Evolutionary conservation across 2,329 filamentous ascomycete species (phyloP).

Genomic region (Raffaelea ambrosiae): DNA sequence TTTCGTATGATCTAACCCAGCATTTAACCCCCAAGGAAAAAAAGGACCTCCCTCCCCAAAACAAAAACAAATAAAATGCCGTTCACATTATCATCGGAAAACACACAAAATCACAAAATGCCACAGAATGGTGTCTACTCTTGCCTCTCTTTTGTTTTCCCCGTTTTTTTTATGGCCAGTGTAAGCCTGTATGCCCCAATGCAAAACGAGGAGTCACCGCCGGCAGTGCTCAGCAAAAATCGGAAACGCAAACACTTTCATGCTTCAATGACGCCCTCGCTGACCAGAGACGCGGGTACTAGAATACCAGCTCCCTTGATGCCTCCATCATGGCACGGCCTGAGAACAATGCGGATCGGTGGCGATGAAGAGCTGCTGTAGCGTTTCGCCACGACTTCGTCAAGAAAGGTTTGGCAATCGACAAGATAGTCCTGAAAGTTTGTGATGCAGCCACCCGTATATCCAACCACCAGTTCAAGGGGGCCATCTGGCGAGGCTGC

Average conservation of each 20-base stretch:
- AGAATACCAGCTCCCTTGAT: slow-evolving; percentile 54
- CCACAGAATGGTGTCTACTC: too few species aligned
- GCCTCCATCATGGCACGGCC: slow-evolving; percentile 52
- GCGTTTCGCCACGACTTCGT: slow-evolving; percentile 38
- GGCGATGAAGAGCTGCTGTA: slow-evolving; percentile 20
- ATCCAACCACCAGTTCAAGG: slow-evolving; percentile 63
- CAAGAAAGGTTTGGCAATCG: slow-evolving; percentile 62
- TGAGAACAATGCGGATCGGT: slow-evolving; percentile 37
- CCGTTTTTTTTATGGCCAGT: too few species aligned
- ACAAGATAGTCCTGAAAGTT: slow-evolving; percentile 66
- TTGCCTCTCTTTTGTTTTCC: too few species aligned
- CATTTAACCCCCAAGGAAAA: too few species aligned
- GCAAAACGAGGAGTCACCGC: too few species aligned
- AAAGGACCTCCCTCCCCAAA: too few species aligned
- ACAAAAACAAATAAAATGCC: too few species aligned
- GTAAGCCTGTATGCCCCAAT: too few species aligned
- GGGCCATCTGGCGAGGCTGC: slow-evolving; percentile 3
- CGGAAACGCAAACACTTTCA: not conserved
- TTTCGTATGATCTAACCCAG: too few species aligned
- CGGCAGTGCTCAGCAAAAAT: too few species aligned
- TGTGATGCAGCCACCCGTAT: slow-evolving; percentile 73
- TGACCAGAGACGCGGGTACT: slow-evolving; percentile 31
- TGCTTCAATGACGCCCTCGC: slow-evolving; percentile 3
- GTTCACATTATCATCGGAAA: too few species aligned
- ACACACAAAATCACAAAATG: too few species aligned